Evolutionary conservation across 352 stramenopile species (phyloP).

Genomic region (Globisporangium yorkense): DNA sequence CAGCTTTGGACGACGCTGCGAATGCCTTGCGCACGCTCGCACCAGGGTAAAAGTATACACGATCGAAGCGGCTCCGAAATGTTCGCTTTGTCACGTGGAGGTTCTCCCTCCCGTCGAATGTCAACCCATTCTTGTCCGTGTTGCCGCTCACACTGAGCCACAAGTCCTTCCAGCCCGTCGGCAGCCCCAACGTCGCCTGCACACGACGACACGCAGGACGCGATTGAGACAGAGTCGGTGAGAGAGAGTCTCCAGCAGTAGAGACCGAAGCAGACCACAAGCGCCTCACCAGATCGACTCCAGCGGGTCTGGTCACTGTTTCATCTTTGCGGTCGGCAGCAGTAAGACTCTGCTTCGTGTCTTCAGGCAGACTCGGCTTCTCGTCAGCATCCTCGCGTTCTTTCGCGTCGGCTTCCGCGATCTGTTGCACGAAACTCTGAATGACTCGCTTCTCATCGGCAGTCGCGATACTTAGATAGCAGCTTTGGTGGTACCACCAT

Average conservation of each 20-base stretch:
- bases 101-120: constrained; percentile 64
- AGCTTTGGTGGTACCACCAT: constrained; percentile 55
- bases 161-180: constrained; percentile 55
- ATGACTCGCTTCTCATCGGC: constrained; percentile 41
- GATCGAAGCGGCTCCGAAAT: constrained; percentile 68
- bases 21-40: constrained; percentile 4
- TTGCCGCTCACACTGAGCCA: constrained; percentile 62
- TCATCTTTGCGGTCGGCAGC: not conserved
- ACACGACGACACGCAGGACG: not conserved
- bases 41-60: constrained; percentile 60
- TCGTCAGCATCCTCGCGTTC: constrained; percentile 6
- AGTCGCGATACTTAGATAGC: constrained; percentile 32
- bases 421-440: constrained; percentile 3
- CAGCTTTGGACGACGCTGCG: constrained; percentile 7
- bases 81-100: constrained; percentile 46
- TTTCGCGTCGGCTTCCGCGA: not conserved
- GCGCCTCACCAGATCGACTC: constrained; percentile 19
- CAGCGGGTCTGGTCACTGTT: not conserved
- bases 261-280: not conserved
- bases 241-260: not conserved
- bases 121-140: constrained; percentile 71
- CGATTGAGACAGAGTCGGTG: not conserved
- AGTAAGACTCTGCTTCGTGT: not conserved
- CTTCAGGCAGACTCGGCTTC: not conserved
- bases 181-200: constrained; percentile 40